Base-by-base conservation (phyloP, 805 yeast genomes). In the Monosporozyma siamensis region DNA sequence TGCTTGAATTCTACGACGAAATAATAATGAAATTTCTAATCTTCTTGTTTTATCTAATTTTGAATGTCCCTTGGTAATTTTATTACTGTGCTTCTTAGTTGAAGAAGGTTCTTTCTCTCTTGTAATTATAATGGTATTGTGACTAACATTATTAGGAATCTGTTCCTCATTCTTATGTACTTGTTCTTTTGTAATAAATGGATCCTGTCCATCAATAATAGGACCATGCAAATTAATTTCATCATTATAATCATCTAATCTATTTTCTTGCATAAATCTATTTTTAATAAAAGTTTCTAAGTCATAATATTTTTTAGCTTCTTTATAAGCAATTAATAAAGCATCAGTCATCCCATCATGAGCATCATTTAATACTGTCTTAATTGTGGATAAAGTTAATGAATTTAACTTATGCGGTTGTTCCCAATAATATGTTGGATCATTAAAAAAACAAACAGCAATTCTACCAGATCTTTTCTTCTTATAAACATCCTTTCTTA, bases 391-490 rank as follows among this genome's bases (percentile, higher is more conserved):
- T 9, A 40, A 18, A 1, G 43, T 46, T 37, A 61, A 44, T 15
- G 49, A 45, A 30, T 44, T 51, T 30, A 61, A 39, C 41, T 48
- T 49, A 8, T 49, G 48, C 9, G 64, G 60, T 40, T 52, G 51
- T 25, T 55, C 62, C 65, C 65, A 61, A 42, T 59, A 61, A 40
- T 59, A 61, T 7, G 64, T 59, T 7, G 63, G 58, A 44, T 61
- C 65, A 40, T 58, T 58, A 43, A 61, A 61, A 45, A 61, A 61
- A 39, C 64, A 58, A n/a, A 61, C 64, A 5, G 62, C 63, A 8
- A 58, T 53, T 34, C 56, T 49, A 17, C 52, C 49, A 2, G 52
- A 43, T 41, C 52, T 53, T 29, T 54, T 41, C 34, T 56, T 53
- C 4, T 51, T 49, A 31, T 53, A 53, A 3, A 61, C 64, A 38